These are phyloP conservation scores for Aspergillus eucalypticola DNA, from an alignment of 2,329 filamentous ascomycete species.

Conservation along the genomic window DNA sequence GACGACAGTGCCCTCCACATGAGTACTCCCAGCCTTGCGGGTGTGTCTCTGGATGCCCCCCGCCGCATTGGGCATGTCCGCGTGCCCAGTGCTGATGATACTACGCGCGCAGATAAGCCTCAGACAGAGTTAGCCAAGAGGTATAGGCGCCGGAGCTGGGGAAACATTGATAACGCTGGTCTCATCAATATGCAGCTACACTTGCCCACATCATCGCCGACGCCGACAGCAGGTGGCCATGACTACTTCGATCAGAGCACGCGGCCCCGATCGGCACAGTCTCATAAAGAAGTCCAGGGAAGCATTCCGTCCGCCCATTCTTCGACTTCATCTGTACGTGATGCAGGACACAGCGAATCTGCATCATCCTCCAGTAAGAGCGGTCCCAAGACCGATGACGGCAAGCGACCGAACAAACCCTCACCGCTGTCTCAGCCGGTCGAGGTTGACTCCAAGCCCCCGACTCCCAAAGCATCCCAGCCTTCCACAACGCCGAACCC, in stretches of 20 bases:
- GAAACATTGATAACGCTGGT: constrained; percentile 57
- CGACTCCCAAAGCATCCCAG: constrained; percentile 23
- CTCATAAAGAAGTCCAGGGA: constrained; percentile 62
- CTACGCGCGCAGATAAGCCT: constrained; percentile 54
- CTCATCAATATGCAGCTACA: constrained; percentile 38
- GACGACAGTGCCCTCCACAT: constrained; percentile 45
- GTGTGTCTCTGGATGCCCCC: constrained; percentile 34
- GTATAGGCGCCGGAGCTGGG: constrained; percentile 80
- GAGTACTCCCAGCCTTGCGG: constrained; percentile 25
- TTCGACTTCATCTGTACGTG: constrained; percentile 61
- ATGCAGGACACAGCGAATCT: constrained; percentile 23
- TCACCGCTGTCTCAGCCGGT: constrained; percentile 73
- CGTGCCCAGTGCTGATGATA: constrained; percentile 69
- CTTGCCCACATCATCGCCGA: constrained; percentile 33
- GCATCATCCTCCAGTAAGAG: constrained; percentile 23
- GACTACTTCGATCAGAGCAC: constrained; percentile 36
- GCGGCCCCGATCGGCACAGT: constrained; percentile 42
- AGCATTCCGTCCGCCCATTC: constrained; percentile 55
- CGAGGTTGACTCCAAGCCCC: constrained; percentile 46
- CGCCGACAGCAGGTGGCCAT: constrained; percentile 34
- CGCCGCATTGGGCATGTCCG: constrained; percentile 55
- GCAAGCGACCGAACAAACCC: constrained; percentile 65
- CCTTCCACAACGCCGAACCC: constrained; percentile 27
- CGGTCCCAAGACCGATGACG: constrained; percentile 62
- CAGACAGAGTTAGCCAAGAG: constrained; percentile 71